Evolutionary conservation across 441 rosid species (phyloP), one percentile per base, ranked within the genome.

Genomic region (Populus hybrid): DNA sequence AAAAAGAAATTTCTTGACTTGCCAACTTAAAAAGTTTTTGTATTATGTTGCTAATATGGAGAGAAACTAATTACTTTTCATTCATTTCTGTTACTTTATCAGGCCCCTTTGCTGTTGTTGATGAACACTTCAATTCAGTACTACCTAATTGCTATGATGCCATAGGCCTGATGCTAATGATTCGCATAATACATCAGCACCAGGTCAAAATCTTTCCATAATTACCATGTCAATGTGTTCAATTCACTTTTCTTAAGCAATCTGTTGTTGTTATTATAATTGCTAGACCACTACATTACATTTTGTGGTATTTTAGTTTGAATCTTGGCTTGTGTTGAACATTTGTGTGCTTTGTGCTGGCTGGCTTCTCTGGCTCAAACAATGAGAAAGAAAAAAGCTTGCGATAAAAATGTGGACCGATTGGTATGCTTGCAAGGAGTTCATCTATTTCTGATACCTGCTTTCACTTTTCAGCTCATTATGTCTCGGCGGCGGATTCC

Each of bases 81-180:
- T 21, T 26, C 12, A 50, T 75, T 65, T 67, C 54, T 75, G 67
- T 79, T 54, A 36, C 79, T 20, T 84, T 21, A 67, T 84, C 91
- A 95, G 99, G 99, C 88, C 99, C 99, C 70, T 92, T 95, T 88
- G 92, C 93, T 76, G 99, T 93, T 79, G 89, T 97, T 54, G 99
- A 97, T 75, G 99, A 97, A 77, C 99, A 97, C 88, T 91, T 97
- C 83, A 91, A 85, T 88, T 85, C 94, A 61, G 87, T 93, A 77
- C 92, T 97, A 75, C 91, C 97, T 76, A 93, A 92, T 86, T 93
- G 91, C 84, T 95, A 89, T 85, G 99, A 97, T 86, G 99, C 99
- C 76, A 97, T 97, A 69, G 99, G 99, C 61, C 87, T 95, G 80
- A 95, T 93, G 99, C 95, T 97, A 80, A 95, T 97, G 99, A 97